Conservation (phyloP, 1,284 basidiomycete genomes). For the Amylostereum chailletii region DNA sequence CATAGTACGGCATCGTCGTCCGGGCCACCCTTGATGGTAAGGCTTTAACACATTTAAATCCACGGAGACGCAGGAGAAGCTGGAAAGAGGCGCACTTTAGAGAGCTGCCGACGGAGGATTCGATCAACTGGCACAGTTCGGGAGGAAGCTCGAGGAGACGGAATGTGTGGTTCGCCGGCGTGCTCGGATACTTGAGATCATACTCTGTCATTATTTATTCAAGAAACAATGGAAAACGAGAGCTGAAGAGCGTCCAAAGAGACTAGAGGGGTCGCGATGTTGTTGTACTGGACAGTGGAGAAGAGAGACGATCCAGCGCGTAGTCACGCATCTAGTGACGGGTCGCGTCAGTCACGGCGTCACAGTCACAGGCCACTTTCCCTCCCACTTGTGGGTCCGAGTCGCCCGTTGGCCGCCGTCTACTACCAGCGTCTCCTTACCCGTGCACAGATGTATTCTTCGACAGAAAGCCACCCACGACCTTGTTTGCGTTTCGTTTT, state of each 20-base stretch:
- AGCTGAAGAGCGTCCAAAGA: not conserved
- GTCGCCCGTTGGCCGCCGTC: too few relatives aligned
- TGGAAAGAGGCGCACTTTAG: conserved; percentile 3
- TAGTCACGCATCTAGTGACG: not conserved
- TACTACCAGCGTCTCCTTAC: too few relatives aligned
- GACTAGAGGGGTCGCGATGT: not conserved
- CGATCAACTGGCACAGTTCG: conserved; percentile 43
- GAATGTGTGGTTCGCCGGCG: conserved; percentile 41
- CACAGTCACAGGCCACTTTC: too few relatives aligned
- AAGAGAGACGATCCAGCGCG: not conserved
- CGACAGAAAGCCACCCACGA: too few relatives aligned
- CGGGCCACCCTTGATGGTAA: conserved; percentile 73
- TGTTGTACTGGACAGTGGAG: not conserved
- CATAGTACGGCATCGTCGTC: conserved; percentile 86
- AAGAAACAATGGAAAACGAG: not conserved
- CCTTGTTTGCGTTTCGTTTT: too few relatives aligned
- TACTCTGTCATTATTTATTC: conserved; percentile 31
- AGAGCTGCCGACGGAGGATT: conserved; percentile 14
- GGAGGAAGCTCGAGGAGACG: conserved; percentile 63
- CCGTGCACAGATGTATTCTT: too few relatives aligned
- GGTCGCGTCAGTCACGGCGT: not conserved
- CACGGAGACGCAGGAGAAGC: not conserved
- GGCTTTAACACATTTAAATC: conserved; percentile 29
- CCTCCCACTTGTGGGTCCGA: too few relatives aligned
- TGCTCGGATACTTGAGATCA: conserved; percentile 45